These are phyloP conservation scores for barley (Hordeum vulgare) DNA, from an alignment of 176 grass and related monocot species.

Conservation along the genomic window DNA sequence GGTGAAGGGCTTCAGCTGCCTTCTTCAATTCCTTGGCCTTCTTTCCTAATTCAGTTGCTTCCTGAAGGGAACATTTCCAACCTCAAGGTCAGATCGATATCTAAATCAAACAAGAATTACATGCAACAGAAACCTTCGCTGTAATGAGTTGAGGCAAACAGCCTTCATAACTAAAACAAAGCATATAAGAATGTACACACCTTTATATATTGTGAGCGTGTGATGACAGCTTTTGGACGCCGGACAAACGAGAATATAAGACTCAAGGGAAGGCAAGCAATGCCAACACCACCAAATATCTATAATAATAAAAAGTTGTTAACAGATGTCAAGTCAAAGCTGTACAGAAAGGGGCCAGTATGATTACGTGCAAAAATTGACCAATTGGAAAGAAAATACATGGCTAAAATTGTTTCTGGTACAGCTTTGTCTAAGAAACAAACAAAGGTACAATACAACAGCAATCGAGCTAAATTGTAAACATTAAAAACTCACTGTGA, in stretches of 20 bases:
- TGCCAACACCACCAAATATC: conserved; percentile 99
- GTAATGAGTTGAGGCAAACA: conserved; percentile 20
- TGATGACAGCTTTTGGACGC: conserved; percentile 97
- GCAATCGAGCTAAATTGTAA: not conserved
- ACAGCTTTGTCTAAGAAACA: not conserved
- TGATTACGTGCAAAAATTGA: not conserved
- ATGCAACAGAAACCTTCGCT: not conserved
- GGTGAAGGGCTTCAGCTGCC: conserved; percentile 81
- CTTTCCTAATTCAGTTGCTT: conserved; percentile 94
- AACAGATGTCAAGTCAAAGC: not conserved
- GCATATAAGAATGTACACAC: conserved; percentile 23
- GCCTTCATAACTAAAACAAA: not conserved
- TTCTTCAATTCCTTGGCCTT: conserved; percentile 95
- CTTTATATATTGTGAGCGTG: conserved; percentile 99
- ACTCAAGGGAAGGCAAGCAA: conserved; percentile 90
- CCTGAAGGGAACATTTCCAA: conserved; percentile 36
- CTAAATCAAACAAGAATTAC: not conserved
- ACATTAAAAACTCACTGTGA: conserved; percentile 53
- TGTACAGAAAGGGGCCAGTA: not conserved
- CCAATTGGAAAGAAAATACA: not conserved
- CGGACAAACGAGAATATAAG: conserved; percentile 89
- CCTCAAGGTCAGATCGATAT: not conserved
- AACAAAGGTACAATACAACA: not conserved
- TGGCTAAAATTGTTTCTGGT: not conserved
- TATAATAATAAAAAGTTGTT: conserved; percentile 28